A percentile compares a stretch with the other conserved stretches of the same genome.
These are phyloP conservation scores for Daldinia grandis DNA, from an alignment of 495 filamentous ascomycete species.

Conservation along the genomic window DNA sequence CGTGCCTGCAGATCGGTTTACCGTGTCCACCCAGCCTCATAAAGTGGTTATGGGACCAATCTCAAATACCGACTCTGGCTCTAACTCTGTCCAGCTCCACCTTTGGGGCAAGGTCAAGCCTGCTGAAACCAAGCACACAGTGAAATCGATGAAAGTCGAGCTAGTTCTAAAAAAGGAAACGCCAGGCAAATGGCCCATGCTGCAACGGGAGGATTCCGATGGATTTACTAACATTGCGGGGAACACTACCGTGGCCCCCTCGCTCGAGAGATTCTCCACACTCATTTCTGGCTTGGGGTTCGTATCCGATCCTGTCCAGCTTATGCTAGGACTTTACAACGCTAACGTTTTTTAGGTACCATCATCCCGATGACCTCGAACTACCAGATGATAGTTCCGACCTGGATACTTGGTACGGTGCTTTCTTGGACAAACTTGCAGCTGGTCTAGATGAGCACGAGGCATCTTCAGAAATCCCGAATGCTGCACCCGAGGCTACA, in stretches of 20 bases:
- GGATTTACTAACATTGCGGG: conserved; percentile 33
- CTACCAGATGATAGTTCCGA: conserved; percentile 22
- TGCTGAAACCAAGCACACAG: conserved; percentile 63
- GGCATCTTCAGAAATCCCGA: conserved; percentile 9
- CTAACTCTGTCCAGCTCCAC: conserved; percentile 65
- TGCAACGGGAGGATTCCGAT: conserved; percentile 63
- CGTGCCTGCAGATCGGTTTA: conserved; percentile 46
- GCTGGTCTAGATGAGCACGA: conserved; percentile 14
- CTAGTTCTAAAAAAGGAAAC: conserved; percentile 73
- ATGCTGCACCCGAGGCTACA: conserved; percentile 15
- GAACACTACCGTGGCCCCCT: conserved; percentile 5
- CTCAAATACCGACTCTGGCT: conserved; percentile 18
- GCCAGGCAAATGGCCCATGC: conserved; percentile 77
- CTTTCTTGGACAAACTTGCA: conserved; percentile 27
- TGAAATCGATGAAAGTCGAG: conserved; percentile 87
- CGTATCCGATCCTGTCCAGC: conserved; percentile 18
- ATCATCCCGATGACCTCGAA: conserved; percentile 15
- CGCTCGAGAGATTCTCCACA: conserved; percentile 29
- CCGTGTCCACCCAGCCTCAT: conserved; percentile 40
- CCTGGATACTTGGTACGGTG: conserved; percentile 32
- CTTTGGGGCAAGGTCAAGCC: conserved; percentile 73
- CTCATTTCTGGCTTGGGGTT: conserved; percentile 32
- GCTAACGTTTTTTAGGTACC: conserved; percentile 32
- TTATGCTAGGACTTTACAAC: neutral
- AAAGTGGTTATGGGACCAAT: conserved; percentile 39